These are phyloP conservation scores for Eucalyptus albens DNA, from an alignment of 345 rosid genomes.

Conservation along the genomic window DNA sequence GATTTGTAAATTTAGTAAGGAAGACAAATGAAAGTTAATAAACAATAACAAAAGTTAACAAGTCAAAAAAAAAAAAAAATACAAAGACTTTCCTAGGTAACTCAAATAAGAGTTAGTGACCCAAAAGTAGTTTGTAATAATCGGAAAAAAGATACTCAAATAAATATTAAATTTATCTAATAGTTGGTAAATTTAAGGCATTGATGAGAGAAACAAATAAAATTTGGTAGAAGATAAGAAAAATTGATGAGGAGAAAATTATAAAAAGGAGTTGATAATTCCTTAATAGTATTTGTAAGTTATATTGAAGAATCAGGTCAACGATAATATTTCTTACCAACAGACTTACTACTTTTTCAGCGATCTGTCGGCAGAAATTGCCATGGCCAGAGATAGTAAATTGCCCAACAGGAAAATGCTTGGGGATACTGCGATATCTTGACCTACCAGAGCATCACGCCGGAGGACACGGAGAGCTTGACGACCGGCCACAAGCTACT, in stretches of 20 bases:
- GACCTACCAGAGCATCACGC: slow-evolving; percentile 6
- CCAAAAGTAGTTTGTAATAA: not conserved
- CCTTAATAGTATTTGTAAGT: not conserved
- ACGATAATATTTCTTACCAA: not conserved
- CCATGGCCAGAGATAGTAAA: not conserved
- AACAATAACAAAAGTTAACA: too few relatives aligned
- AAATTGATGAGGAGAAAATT: not conserved
- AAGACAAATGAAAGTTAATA: not conserved
- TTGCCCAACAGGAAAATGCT: not conserved
- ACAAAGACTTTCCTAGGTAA: not conserved
- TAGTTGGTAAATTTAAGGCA: not conserved
- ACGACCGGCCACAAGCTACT: slow-evolving; percentile 4
- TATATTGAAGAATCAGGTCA: not conserved
- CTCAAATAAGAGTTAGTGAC: not conserved
- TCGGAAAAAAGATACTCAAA: not conserved
- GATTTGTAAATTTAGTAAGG: not conserved
- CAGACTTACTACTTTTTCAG: not conserved
- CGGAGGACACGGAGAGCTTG: slow-evolving; percentile 12
- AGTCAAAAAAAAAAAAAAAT: too few relatives aligned
- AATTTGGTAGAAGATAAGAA: not conserved
- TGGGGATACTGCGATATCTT: not conserved
- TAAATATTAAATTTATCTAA: not conserved
- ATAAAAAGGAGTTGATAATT: not conserved
- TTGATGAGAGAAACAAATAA: not conserved
- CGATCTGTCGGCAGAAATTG: not conserved